These are phyloP conservation scores for Stellera chamaejasme DNA, from an alignment of 345 rosid genomes.

Conservation along the genomic window DNA sequence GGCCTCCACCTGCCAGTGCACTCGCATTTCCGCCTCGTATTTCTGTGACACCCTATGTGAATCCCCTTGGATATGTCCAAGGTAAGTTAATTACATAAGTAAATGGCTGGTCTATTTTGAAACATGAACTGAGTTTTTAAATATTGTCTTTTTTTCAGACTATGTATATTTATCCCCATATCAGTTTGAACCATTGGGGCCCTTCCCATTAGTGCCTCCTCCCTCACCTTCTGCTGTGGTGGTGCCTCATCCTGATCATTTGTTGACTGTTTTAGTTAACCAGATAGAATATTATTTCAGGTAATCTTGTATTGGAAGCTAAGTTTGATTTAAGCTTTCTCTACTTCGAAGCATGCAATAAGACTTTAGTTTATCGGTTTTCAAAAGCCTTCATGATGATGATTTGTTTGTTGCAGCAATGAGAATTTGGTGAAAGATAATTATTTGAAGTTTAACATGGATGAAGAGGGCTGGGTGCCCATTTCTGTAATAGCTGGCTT, in stretches of 20 bases:
- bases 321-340: background rate
- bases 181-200: constrained; percentile 36
- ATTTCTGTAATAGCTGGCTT: constrained; percentile 43
- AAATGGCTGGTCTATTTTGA: background rate
- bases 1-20: constrained; percentile 35
- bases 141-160: constrained; percentile 24
- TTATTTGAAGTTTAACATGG: constrained; percentile 47
- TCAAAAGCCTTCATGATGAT: constrained; percentile 1
- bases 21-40: constrained; percentile 28
- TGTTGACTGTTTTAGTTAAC: constrained; percentile 24
- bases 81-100: constrained; percentile 22
- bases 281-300: constrained; percentile 74
- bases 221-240: constrained; percentile 25
- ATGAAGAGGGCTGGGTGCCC: constrained; percentile 46
- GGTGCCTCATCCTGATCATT: constrained; percentile 26
- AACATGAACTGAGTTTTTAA: constrained; percentile 1
- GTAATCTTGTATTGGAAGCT: constrained; percentile 12
- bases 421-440: constrained; percentile 40
- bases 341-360: background rate
- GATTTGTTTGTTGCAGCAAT: constrained; percentile 32
- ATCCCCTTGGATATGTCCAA: constrained; percentile 27
- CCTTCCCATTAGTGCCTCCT: constrained; percentile 26
- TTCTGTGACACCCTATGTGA: constrained; percentile 24
- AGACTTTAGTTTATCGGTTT: background rate
- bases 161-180: constrained; percentile 21